Evolutionary conservation across 179 eudicot species (phyloP).

Genomic region (Pouteria campechiana): DNA sequence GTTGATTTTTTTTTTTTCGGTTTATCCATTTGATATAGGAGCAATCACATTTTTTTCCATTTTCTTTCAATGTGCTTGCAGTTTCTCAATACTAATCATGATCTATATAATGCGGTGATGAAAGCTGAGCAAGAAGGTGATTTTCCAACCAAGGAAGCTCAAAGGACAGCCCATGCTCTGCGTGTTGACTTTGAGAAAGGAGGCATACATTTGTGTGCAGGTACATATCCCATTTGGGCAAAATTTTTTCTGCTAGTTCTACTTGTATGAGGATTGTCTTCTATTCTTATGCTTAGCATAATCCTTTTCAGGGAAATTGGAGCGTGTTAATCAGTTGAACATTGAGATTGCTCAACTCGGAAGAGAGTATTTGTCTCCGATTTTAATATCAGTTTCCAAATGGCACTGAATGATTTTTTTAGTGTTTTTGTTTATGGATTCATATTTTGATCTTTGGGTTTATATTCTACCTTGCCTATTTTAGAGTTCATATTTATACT

Average conservation of each 20-base stretch:
- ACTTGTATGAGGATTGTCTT: too few relatives aligned
- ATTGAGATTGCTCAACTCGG: conserved; percentile 47
- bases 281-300: background rate
- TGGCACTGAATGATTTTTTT: background rate
- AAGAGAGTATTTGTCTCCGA: conserved; percentile 47
- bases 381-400: background rate
- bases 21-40: too few relatives aligned
- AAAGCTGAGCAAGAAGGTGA: conserved; percentile 67
- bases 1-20: too few relatives aligned
- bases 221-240: conserved; percentile 19
- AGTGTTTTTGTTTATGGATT: background rate
- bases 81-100: conserved; percentile 72
- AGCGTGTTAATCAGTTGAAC: conserved; percentile 62
- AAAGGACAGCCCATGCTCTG: conserved; percentile 59
- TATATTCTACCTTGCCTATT: too few relatives aligned
- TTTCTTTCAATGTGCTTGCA: conserved; percentile 14
- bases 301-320: conserved; percentile 54
- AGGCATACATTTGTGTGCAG: conserved; percentile 79
- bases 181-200: conserved; percentile 94
- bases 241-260: too few relatives aligned
- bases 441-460: too few relatives aligned
- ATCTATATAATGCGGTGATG: conserved; percentile 62
- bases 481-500: too few relatives aligned
- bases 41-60: conserved; percentile 2
- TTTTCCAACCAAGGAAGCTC: conserved; percentile 49